Evolutionary conservation across 2,329 filamentous ascomycete genomes (phyloP), one percentile per base, ranked within the genome.

Genomic region (Phoma herbarum): DNA sequence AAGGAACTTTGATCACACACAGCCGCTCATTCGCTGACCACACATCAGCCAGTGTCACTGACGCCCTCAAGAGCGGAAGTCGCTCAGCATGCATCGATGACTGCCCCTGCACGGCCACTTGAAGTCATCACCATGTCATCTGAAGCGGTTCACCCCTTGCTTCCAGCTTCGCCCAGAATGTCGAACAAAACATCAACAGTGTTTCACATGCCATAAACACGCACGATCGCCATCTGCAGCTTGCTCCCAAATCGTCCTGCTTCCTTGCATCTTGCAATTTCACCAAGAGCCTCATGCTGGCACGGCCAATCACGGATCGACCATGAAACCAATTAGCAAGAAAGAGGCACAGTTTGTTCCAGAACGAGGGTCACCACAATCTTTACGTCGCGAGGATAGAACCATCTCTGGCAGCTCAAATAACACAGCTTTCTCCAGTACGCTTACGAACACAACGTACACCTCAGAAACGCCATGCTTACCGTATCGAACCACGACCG

Each of bases 161-260:
- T 46, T 47, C 20, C 41, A 3, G 16, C 14, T 33, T 31, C 25
- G 16, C 49, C 26, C 48, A 29, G 23, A 20, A 29, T 45, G 28
- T 14, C 49, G 37, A 26, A 28, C 22, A 16, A 39, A 57, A 42
- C 31, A 45, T 39, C 49, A 43, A 25, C 23, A 20, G 28, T 12
- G 8, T 37, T 43, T 52, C 49, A 48, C 49, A 37, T 52, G 49
- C 28, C 48, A 58, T 39, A 52, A 58, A 44, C 37, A 52, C 47
- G 20, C 22, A n/a, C 41, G n/a, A 23, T 46, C 22, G 18, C 31
- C 23, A 9, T n/a, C 25, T 25, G 25, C 10, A 26, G 31, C 41
- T 22, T 20, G 22, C 12, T 16, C 23, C 5, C 18, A 16, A 22
- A 3, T 3, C 3, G 25, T 33, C 22, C 4, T 26, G 23, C 16